Percentiles rank a stretch among this genome's conserved stretches.
phyloP scores from a whole-genome alignment of 2,329 filamentous ascomycete genomes.

The Aureobasidium leucospermi region DNA sequence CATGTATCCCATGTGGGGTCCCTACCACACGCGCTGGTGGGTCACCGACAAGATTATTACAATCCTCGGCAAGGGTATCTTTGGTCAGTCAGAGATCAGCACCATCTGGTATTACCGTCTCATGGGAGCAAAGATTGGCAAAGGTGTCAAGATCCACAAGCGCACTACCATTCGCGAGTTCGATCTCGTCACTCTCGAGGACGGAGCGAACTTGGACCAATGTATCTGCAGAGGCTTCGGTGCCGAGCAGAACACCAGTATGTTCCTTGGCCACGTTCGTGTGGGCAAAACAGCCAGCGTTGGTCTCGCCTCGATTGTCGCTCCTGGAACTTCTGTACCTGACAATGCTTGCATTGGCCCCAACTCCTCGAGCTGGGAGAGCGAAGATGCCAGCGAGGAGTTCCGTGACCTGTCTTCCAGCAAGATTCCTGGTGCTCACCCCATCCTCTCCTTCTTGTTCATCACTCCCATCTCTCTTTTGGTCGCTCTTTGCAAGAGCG shows the following conservation, averaged over 20 bases:
- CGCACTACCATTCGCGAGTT: constrained; percentile 46
- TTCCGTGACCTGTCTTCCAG: constrained; percentile 39
- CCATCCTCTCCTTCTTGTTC: constrained; percentile 36
- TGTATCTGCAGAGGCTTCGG: constrained; percentile 48
- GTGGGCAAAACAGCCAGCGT: constrained; percentile 44
- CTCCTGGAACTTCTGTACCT: constrained; percentile 44
- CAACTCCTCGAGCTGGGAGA: constrained; percentile 53
- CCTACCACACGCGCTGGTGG: constrained; percentile 54
- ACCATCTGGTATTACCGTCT: constrained; percentile 43
- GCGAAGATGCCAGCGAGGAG: constrained; percentile 38
- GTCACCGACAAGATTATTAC: constrained; percentile 47
- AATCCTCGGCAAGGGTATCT: constrained; percentile 43
- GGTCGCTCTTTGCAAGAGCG: constrained; percentile 36
- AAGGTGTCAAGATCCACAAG: constrained; percentile 40
- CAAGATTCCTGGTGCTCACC: constrained; percentile 38
- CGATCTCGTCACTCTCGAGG: constrained; percentile 49
- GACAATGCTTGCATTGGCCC: constrained; percentile 47
- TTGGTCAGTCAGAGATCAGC: constrained; percentile 34
- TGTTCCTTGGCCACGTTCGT: constrained; percentile 48
- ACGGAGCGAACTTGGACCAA: constrained; percentile 41
- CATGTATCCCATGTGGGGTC: constrained; percentile 53
- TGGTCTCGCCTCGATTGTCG: constrained; percentile 44
- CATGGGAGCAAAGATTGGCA: constrained; percentile 48
- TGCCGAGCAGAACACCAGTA: constrained; percentile 50
- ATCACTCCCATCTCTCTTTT: constrained; percentile 38